A percentile compares a stretch with the other conserved stretches of the same genome.
These are phyloP conservation scores for Jaltomata sinuosa DNA, from an alignment of 257 asterid species.

Conservation along the genomic window DNA sequence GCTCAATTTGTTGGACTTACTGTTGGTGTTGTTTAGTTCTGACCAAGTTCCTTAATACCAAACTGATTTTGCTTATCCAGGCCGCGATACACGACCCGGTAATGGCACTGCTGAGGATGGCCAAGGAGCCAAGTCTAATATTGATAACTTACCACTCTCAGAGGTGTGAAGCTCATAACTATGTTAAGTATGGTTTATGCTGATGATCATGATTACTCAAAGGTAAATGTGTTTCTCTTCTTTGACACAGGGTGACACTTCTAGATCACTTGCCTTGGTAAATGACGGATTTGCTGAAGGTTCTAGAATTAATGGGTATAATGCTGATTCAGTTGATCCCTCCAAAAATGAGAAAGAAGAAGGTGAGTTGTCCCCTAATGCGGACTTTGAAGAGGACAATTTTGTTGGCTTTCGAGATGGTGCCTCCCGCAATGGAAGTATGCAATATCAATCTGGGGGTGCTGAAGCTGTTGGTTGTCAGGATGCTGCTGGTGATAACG, in stretches of 20 bases:
- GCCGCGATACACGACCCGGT: slow-evolving; percentile 32
- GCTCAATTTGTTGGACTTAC: neutral
- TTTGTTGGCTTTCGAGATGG: slow-evolving; percentile 32
- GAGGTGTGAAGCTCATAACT: slow-evolving; percentile 37
- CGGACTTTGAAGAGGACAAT: slow-evolving; percentile 23
- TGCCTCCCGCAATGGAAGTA: slow-evolving; percentile 30
- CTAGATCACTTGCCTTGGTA: slow-evolving; percentile 24
- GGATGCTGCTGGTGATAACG: slow-evolving; percentile 62
- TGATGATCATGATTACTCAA: slow-evolving; percentile 1
- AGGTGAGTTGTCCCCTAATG: slow-evolving; percentile 23
- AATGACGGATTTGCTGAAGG: slow-evolving; percentile 49
- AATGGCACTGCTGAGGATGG: slow-evolving; percentile 39
- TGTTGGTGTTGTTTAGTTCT: neutral
- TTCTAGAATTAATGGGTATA: slow-evolving; percentile 30
- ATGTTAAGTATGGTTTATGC: neutral
- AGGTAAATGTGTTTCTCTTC: neutral
- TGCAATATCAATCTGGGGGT: slow-evolving; percentile 39
- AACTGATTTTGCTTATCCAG: slow-evolving; percentile 26
- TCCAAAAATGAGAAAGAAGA: slow-evolving; percentile 19
- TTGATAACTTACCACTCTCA: slow-evolving; percentile 30
- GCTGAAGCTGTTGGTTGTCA: slow-evolving; percentile 36
- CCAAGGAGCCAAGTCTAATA: slow-evolving; percentile 33
- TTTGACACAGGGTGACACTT: slow-evolving; percentile 33
- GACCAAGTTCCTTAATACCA: neutral
- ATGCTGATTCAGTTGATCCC: slow-evolving; percentile 44